Percentiles rank a stretch among this genome's conserved stretches.
Evolutionary conservation across 768 basidiomycete genomes (phyloP).

Genomic region (Tulasnella sp.): DNA sequence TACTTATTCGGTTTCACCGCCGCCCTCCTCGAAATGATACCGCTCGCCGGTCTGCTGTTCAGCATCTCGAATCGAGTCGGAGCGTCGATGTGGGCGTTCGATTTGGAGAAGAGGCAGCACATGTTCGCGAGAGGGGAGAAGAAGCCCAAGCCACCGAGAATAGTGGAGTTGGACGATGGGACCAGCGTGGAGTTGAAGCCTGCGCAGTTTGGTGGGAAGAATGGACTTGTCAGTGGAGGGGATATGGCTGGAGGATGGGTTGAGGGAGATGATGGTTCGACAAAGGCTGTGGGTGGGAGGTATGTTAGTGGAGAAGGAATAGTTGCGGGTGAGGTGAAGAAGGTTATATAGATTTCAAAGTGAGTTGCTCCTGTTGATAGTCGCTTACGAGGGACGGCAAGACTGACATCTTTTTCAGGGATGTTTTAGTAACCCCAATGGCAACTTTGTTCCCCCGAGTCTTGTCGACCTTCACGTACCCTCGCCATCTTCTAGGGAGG

Average conservation of each 20-base stretch:
- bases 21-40: slow-evolving; percentile 64
- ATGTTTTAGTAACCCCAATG: neutral
- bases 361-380: neutral
- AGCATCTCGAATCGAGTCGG: slow-evolving; percentile 82
- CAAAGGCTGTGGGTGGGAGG: neutral
- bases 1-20: slow-evolving; percentile 71
- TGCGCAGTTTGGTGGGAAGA: neutral
- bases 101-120: slow-evolving; percentile 40
- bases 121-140: slow-evolving; percentile 33
- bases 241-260: slow-evolving; percentile 10
- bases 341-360: neutral
- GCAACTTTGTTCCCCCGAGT: neutral
- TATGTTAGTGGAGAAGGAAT: slow-evolving; percentile 3
- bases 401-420: neutral
- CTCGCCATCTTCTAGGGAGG: neutral
- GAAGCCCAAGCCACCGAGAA: slow-evolving; percentile 25
- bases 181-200: slow-evolving; percentile 2
- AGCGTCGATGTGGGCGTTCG: slow-evolving; percentile 89
- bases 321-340: slow-evolving; percentile 1
- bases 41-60: slow-evolving; percentile 73
- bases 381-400: neutral
- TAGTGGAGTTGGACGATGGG: slow-evolving; percentile 9
- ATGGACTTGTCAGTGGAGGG: neutral
- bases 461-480: neutral
- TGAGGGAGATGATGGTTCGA: slow-evolving; percentile 6